Evolutionary conservation across 768 basidiomycete species (phyloP), one percentile per base, ranked within the genome.

Genomic region (Suillus plorans): DNA sequence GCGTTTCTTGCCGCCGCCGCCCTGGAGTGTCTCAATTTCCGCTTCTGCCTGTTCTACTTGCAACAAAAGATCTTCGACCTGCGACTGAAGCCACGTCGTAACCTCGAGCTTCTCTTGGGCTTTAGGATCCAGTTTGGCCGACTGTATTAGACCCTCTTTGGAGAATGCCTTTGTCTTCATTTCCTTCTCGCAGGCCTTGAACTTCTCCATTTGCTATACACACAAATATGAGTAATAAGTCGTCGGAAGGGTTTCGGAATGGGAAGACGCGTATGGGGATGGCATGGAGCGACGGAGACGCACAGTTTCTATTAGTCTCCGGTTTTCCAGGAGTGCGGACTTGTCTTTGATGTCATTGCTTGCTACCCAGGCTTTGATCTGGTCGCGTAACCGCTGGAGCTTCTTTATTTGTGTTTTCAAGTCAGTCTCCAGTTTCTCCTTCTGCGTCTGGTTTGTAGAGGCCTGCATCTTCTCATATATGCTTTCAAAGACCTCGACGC

Each of bases 161-260:
- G 96, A 98, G 79, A 99, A 99, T 0, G 97, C 97, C 78, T 99
- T 99, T 64, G 97, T 99, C 85, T 99, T 99, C 97, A 99, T 99
- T 80, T 99, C 97, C 82, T 99, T 99, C 82, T 99, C 97, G 80
- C 96, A 95, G 28, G 97, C 97, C 73, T 99, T 99, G 87, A 99
- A 99, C 76, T 95, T 96, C 82, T 99, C 97, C 97, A 99, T 99
- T 99, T 99, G 97, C 97, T 99, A 78, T 63, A 66, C 64, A 74
- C 63, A 64, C 53, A 18, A 22, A 42, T 45, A 70, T 66, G 57
- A 64, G 66, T 45, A 10, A 34, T 10, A 41, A 8, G 47, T 64
- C 22, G 25, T 60, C 42, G n/a, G 60, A 34, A 66, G 65, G 20
- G 69, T 61, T 63, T 58, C 64, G 72, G 61, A 69, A 60, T 45